phyloP scores from a whole-genome alignment of 495 filamentous ascomycete genomes.

The Penicillium bialowiezense region DNA sequence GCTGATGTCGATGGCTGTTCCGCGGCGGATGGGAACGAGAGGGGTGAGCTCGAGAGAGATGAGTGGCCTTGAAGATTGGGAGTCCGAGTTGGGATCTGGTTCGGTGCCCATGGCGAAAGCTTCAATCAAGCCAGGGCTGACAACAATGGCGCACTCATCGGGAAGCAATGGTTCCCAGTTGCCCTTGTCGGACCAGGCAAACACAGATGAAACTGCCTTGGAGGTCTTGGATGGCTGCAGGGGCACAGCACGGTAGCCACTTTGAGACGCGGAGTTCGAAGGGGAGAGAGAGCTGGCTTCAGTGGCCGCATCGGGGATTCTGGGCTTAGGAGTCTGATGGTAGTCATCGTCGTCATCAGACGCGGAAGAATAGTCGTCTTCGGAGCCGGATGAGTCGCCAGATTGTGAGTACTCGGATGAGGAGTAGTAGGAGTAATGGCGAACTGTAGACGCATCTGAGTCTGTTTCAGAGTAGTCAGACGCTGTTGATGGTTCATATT shows the following conservation, averaged over 20 bases:
- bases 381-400: slow-evolving; percentile 39
- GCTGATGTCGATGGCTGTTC: slow-evolving; percentile 89
- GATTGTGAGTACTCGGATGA: slow-evolving; percentile 41
- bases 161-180: slow-evolving; percentile 76
- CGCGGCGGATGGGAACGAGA: slow-evolving; percentile 79
- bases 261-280: slow-evolving; percentile 75
- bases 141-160: slow-evolving; percentile 72
- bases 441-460: slow-evolving; percentile 51
- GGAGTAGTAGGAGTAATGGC: slow-evolving; percentile 46
- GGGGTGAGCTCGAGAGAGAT: slow-evolving; percentile 84
- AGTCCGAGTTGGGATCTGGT: slow-evolving; percentile 15
- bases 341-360: slow-evolving; percentile 55
- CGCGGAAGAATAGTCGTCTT: slow-evolving; percentile 50
- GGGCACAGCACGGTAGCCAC: slow-evolving; percentile 56
- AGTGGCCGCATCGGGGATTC: slow-evolving; percentile 32
- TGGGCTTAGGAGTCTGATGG: slow-evolving; percentile 17
- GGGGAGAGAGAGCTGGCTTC: slow-evolving; percentile 58
- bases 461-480: slow-evolving; percentile 52
- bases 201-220: slow-evolving; percentile 74
- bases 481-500: slow-evolving; percentile 90
- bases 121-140: slow-evolving; percentile 84
- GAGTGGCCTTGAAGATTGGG: slow-evolving; percentile 55
- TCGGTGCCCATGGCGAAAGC: slow-evolving; percentile 63
- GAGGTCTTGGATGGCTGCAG: slow-evolving; percentile 51
- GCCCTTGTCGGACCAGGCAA: slow-evolving; percentile 79